These are phyloP conservation scores for Vaccinium macrocarpon DNA, from an alignment of 148 eudicot species.

Conservation along the genomic window DNA sequence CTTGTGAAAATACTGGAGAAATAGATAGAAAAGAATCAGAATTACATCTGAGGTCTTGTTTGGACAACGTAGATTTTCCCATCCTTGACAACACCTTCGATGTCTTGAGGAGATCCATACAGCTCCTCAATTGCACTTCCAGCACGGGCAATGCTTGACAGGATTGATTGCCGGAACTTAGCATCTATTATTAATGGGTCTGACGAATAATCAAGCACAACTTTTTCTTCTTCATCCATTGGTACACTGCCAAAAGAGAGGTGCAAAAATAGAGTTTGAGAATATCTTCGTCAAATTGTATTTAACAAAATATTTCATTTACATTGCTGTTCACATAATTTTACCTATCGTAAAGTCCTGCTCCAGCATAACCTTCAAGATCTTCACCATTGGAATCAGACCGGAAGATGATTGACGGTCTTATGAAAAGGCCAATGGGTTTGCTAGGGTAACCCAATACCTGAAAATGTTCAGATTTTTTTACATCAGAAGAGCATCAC, in stretches of 20 bases:
- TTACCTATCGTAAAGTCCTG: constrained; percentile 98
- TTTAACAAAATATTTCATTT: neutral
- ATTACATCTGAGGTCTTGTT: constrained; percentile 95
- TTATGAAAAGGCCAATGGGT: constrained; percentile 89
- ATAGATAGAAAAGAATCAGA: constrained; percentile 1
- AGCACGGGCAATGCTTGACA: constrained; percentile 73
- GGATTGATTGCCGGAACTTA: constrained; percentile 59
- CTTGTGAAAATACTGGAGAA: neutral
- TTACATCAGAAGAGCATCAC: neutral
- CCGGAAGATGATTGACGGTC: constrained; percentile 85
- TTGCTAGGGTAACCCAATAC: constrained; percentile 96
- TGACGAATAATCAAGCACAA: constrained; percentile 76
- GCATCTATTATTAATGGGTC: constrained; percentile 64
- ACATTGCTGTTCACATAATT: neutral
- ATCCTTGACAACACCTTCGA: constrained; percentile 93
- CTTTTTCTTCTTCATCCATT: constrained; percentile 89
- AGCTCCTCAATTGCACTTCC: constrained; percentile 86
- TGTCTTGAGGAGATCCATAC: constrained; percentile 94
- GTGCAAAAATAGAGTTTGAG: neutral
- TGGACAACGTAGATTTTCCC: constrained; percentile 91
- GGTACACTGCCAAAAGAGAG: constrained; percentile 63
- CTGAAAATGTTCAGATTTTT: constrained; percentile 29
- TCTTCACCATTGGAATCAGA: constrained; percentile 99
- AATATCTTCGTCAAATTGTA: neutral
- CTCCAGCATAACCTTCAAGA: constrained; percentile 99